Base-by-base conservation (phyloP, 805 yeast species). In the Myxozyma geophila region DNA sequence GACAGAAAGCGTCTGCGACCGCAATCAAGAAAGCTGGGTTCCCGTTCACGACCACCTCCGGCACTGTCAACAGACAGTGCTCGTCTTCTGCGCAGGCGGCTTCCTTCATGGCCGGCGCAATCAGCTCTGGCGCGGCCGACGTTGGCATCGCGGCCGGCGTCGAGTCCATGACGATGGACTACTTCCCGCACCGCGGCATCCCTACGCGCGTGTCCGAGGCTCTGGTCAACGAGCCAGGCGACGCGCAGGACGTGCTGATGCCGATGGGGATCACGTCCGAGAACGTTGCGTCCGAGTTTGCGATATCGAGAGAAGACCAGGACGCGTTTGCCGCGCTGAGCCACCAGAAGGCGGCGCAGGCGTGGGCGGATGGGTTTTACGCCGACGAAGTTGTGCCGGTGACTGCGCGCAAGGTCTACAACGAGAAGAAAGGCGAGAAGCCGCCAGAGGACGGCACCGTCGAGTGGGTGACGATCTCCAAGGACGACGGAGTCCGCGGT, bases 221-320 rank as follows among this genome's bases (percentile, higher is more conserved):
- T 60, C 73, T 80, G 70, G 72, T 75, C 49, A 82, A 86, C 76
- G 76, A 76, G 47, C 56, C 60, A 60, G 72, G 74, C 35, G 83
- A 80, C 48, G 85, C 87, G 8, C 80, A 79, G 65, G 87, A 85
- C 74, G 90, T 96, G 76, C 77, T 87, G 75, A 83, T 90, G 69
- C 96, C 96, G 67, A 90, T 90, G 96, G 96, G 96, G 48, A 84
- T 85, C 69, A 90, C 96, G 48, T 88, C 89, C 74, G 96, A 90
- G 77, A 90, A 90, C 74, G 87, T 90, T 61, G 90, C 91, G 33
- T 73, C 76, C 37, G 81, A 81, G 71, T 90, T 78, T 74, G 74
- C 75, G 57, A 81, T 90, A 61, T 70, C 85, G 7, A 82, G 96
- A 76, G 70, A 73, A 17, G 83, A 79, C 60, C 96, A 90, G 76